Percentiles rank a stretch among this genome's conserved stretches.
phyloP scores from a whole-genome alignment of 768 basidiomycete species.

The Lanmaoa rubissima region DNA sequence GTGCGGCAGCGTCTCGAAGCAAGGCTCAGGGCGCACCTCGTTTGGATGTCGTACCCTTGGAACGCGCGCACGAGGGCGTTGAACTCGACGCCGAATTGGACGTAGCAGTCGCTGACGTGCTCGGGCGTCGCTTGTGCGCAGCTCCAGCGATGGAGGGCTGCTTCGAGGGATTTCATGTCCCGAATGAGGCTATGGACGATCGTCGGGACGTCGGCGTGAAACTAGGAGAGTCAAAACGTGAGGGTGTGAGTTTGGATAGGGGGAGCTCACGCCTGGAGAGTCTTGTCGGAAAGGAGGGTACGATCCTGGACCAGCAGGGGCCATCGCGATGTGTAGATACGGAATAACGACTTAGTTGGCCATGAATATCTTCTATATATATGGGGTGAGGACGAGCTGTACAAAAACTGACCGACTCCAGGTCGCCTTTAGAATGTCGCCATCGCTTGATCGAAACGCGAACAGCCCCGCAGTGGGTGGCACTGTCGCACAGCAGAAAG shows the following conservation, averaged over 20 bases:
- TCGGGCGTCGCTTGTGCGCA: slow-evolving; percentile 53
- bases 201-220: slow-evolving; percentile 47
- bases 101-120: slow-evolving; percentile 87
- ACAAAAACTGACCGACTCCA: neutral
- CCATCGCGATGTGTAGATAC: slow-evolving; percentile 4
- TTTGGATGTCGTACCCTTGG: slow-evolving; percentile 65
- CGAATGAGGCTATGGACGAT: slow-evolving; percentile 69
- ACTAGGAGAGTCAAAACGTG: neutral
- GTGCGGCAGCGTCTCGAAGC: neutral
- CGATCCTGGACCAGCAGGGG: slow-evolving; percentile 15
- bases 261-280: neutral
- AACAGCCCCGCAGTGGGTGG: slow-evolving; percentile 1
- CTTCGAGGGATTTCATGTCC: slow-evolving; percentile 81
- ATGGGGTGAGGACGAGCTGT: neutral
- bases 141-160: slow-evolving; percentile 70
- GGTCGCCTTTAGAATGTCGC: neutral
- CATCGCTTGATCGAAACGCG: neutral
- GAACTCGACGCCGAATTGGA: slow-evolving; percentile 87
- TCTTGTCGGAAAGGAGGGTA: neutral
- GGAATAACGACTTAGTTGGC: neutral
- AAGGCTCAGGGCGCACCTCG: slow-evolving; percentile 52
- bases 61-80: slow-evolving; percentile 79
- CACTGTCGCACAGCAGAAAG: neutral
- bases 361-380: neutral
- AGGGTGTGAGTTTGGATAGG: neutral